Conservation (phyloP, 2,329 filamentous ascomycete genomes). For the Trichoderma guizhouense region DNA sequence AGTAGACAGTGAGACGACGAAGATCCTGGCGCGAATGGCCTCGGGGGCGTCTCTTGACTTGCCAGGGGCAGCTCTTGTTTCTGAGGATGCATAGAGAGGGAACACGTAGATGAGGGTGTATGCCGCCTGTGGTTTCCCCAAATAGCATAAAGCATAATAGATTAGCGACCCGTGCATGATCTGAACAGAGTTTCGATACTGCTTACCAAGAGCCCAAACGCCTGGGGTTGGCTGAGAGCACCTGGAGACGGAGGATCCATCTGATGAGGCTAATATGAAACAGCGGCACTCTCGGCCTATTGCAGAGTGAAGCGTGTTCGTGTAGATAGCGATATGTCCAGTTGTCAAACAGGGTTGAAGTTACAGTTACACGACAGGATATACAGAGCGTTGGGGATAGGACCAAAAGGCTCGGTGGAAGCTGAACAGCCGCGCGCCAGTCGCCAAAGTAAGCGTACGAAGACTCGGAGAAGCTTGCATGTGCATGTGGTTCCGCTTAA, state of each 20-base stretch:
- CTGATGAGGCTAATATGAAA: not conserved
- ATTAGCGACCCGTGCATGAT: not conserved
- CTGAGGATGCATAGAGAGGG: constrained; percentile 80
- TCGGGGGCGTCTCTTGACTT: constrained; percentile 84
- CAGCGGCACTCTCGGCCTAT: not conserved
- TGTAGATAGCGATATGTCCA: not conserved
- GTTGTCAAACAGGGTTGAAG: not conserved
- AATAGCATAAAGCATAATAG: not conserved
- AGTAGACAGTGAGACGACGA: constrained; percentile 75
- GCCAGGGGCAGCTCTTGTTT: constrained; percentile 73
- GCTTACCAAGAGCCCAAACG: constrained; percentile 32
- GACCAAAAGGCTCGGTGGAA: not conserved
- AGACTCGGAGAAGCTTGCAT: not conserved
- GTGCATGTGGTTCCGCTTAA: not conserved
- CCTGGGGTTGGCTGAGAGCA: constrained; percentile 23
- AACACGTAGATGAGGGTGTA: constrained; percentile 89
- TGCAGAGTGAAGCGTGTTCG: not conserved
- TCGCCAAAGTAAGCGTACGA: not conserved
- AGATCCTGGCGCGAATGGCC: constrained; percentile 82
- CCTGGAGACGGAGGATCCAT: not conserved
- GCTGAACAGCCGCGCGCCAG: constrained; percentile 13
- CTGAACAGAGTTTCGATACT: not conserved
- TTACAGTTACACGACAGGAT: not conserved
- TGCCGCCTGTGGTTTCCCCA: constrained; percentile 46
- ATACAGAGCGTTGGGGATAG: not conserved